Conservation (phyloP, 768 basidiomycete species). For the Boletus huronensis region DNA sequence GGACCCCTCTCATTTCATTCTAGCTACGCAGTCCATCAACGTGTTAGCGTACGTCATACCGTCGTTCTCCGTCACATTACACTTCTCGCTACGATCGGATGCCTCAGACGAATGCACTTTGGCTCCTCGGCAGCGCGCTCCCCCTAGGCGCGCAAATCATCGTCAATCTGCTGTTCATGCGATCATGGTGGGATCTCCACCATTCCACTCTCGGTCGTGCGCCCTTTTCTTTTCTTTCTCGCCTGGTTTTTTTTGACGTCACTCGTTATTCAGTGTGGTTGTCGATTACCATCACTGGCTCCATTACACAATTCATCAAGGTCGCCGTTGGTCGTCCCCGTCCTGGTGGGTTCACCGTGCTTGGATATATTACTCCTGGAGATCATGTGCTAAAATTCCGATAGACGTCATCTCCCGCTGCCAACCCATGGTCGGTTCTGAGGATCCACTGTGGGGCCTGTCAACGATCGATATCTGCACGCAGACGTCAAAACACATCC, state of each 20-base stretch:
- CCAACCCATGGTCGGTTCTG: slow-evolving; percentile 57
- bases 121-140: slow-evolving; percentile 44
- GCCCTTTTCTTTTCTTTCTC: not conserved
- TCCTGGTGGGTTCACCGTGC: slow-evolving; percentile 49
- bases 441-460: slow-evolving; percentile 68
- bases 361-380: not conserved
- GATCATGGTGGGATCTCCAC: slow-evolving; percentile 88
- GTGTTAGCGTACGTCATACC: slow-evolving; percentile 48
- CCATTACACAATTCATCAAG: slow-evolving; percentile 81
- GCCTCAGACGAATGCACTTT: slow-evolving; percentile 37
- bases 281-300: slow-evolving; percentile 67
- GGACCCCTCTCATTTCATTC: not conserved
- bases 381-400: not conserved
- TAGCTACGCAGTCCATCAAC: slow-evolving; percentile 67
- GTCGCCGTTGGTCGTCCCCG: slow-evolving; percentile 85
- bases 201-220: slow-evolving; percentile 44
- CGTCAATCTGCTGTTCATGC: slow-evolving; percentile 66
- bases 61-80: not conserved
- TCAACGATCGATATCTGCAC: slow-evolving; percentile 75
- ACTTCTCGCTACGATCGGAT: too few species aligned
- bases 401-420: slow-evolving; percentile 43
- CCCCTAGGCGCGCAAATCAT: slow-evolving; percentile 67
- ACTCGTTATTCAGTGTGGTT: slow-evolving; percentile 51
- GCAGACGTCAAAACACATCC: slow-evolving; percentile 49
- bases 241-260: not conserved